A percentile compares a stretch with the other conserved stretches of the same genome.
These are phyloP conservation scores for Debaryomyces udenii DNA, from an alignment of 1,139 yeast genomes.

Conservation along the genomic window DNA sequence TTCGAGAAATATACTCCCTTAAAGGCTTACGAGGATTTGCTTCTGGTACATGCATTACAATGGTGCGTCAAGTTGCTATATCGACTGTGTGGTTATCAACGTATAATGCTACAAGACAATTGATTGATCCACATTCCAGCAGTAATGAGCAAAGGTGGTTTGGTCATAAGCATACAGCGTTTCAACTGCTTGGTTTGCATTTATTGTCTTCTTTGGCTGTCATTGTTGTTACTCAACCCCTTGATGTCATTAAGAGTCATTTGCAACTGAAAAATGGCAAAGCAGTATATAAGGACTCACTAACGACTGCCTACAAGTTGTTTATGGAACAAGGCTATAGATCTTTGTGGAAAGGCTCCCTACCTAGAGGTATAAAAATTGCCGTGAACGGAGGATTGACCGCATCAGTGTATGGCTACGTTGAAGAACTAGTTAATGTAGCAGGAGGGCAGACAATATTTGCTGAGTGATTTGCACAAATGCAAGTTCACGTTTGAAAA, in stretches of 20 bases:
- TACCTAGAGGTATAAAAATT: slow-evolving; percentile 79
- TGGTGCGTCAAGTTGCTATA: slow-evolving; percentile 75
- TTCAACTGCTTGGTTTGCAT: slow-evolving; percentile 55
- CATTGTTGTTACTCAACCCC: slow-evolving; percentile 82
- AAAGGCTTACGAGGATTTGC: slow-evolving; percentile 79
- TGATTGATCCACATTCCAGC: slow-evolving; percentile 56
- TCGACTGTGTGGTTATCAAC: slow-evolving; percentile 85
- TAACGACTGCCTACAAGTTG: slow-evolving; percentile 72
- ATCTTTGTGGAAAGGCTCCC: slow-evolving; percentile 75
- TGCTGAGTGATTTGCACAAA: slow-evolving; percentile 19
- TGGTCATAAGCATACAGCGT: slow-evolving; percentile 44
- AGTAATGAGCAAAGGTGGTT: slow-evolving; percentile 50
- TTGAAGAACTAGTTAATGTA: slow-evolving; percentile 52
- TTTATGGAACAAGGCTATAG: slow-evolving; percentile 68
- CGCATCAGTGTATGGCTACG: slow-evolving; percentile 65
- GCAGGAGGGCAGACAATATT: slow-evolving; percentile 57
- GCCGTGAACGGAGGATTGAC: slow-evolving; percentile 81
- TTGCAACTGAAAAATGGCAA: slow-evolving; percentile 79
- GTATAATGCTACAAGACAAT: slow-evolving; percentile 75
- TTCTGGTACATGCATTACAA: slow-evolving; percentile 81
- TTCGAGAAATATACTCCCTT: slow-evolving; percentile 68
- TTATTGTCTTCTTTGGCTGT: slow-evolving; percentile 64
- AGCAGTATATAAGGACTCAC: slow-evolving; percentile 63
- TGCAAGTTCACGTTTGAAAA: background rate
- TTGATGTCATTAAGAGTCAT: slow-evolving; percentile 87